A percentile compares a stretch with the other conserved stretches of the same genome.
Evolutionary conservation across 148 eudicot genomes (phyloP).

Genomic region (Fagopyrum homotropicum): DNA sequence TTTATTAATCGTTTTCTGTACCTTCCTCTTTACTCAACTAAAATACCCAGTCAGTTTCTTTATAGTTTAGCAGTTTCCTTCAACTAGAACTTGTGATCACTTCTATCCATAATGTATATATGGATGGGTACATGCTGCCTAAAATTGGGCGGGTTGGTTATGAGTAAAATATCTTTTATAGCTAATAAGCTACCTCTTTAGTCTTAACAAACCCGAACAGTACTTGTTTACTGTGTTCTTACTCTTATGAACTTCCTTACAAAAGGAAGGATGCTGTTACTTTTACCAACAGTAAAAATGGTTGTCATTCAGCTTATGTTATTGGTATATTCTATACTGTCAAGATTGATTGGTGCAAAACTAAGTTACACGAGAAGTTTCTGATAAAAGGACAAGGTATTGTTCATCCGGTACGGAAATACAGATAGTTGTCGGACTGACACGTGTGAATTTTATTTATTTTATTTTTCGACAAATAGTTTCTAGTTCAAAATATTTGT

Average conservation of each 20-base stretch:
- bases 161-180: not conserved
- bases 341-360: slow-evolving; percentile 2
- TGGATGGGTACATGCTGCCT: not conserved
- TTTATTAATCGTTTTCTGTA: not conserved
- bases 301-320: not conserved
- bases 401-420: too few species aligned
- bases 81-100: not conserved
- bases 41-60: not conserved
- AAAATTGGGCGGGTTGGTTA: not conserved
- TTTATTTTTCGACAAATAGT: too few species aligned
- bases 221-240: not conserved
- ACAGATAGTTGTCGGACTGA: too few species aligned
- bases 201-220: not conserved
- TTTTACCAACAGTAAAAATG: not conserved
- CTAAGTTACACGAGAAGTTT: not conserved
- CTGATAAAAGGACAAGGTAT: not conserved
- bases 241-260: not conserved
- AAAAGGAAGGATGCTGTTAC: not conserved
- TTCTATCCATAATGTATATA: not conserved
- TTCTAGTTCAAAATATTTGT: too few species aligned
- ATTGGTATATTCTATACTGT: slow-evolving; percentile 2
- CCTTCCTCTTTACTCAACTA: not conserved
- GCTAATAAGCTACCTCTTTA: not conserved
- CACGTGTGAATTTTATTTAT: too few species aligned
- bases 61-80: not conserved